These are phyloP conservation scores for Striga hermonthica DNA, from an alignment of 305 asterid genomes.

Conservation along the genomic window DNA sequence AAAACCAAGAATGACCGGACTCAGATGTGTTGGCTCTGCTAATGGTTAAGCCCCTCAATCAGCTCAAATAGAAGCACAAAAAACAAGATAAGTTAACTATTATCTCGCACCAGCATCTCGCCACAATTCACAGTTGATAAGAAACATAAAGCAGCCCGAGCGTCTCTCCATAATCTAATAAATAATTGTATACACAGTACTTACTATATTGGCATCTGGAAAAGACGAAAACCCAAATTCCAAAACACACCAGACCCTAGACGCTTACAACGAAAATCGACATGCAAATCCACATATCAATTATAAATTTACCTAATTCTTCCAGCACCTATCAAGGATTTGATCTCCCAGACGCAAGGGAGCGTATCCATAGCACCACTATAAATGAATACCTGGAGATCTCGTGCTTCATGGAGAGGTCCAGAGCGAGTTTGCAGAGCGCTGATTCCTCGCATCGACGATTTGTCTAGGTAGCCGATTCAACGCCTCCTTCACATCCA, in stretches of 20 bases:
- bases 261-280: background rate
- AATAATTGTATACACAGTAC: background rate
- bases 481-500: slow-evolving; percentile 81
- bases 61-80: too few species aligned
- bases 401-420: slow-evolving; percentile 84
- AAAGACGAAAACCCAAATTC: slow-evolving; percentile 3
- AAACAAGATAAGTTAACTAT: too few species aligned
- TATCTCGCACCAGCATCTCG: too few species aligned
- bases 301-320: slow-evolving; percentile 8
- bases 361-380: background rate
- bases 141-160: too few species aligned
- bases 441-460: slow-evolving; percentile 80
- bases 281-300: background rate
- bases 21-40: too few species aligned
- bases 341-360: slow-evolving; percentile 18
- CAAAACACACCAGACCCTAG: background rate
- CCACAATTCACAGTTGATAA: too few species aligned
- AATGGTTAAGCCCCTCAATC: too few species aligned
- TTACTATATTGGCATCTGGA: background rate
- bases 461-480: slow-evolving; percentile 74
- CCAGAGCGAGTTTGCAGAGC: slow-evolving; percentile 78
- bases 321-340: slow-evolving; percentile 2
- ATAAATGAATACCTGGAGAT: slow-evolving; percentile 53
- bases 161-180: background rate
- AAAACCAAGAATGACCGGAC: too few species aligned